Evolutionary conservation across 2,329 filamentous ascomycete species (phyloP).

Genomic region (Penicillium sp.): DNA sequence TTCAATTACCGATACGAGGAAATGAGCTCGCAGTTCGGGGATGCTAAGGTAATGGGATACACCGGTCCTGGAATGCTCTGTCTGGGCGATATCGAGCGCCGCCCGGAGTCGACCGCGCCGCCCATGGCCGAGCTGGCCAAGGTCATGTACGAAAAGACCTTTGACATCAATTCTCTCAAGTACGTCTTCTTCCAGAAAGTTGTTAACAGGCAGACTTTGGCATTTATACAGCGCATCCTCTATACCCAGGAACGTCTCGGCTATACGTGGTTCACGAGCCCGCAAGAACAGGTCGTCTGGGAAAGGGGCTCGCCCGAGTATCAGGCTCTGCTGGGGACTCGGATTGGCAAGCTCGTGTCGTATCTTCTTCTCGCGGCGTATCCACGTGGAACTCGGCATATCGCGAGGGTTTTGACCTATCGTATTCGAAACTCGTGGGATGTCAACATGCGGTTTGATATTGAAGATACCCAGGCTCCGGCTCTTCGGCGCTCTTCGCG

Average conservation of each 20-base stretch:
- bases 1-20: neutral
- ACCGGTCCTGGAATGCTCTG: neutral
- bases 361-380: conserved; percentile 1
- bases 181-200: neutral
- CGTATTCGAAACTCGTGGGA: neutral
- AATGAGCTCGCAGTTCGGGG: neutral
- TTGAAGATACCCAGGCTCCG: neutral
- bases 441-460: conserved; percentile 1
- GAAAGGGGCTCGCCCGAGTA: neutral
- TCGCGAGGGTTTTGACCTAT: neutral
- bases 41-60: neutral
- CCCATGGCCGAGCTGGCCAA: neutral
- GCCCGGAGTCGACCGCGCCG: neutral
- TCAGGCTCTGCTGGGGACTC: neutral
- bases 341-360: conserved; percentile 1
- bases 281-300: neutral
- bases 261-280: neutral
- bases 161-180: neutral
- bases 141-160: neutral
- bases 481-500: neutral
- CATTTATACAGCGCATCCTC: neutral
- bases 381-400: neutral
- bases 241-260: neutral
- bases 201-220: neutral
- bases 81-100: neutral